Percentiles rank a stretch among this genome's conserved stretches.
Conservation (phyloP, 2,329 filamentous ascomycete genomes). For the Pseudogymnoascus sp. region DNA sequence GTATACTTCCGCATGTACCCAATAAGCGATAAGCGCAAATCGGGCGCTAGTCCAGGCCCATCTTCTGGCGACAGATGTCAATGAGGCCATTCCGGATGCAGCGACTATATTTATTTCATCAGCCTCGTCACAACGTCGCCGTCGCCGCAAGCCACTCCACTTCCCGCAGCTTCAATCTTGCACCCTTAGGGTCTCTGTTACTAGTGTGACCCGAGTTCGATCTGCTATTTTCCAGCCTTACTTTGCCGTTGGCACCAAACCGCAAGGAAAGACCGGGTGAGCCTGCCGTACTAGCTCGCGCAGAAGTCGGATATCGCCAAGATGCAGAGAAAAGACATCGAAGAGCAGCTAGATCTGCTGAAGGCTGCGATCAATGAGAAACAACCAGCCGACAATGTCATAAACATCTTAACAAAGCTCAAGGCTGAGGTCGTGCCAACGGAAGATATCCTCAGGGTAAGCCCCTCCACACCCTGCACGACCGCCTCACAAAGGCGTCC, state of each 20-base stretch:
- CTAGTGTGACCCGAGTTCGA: background rate
- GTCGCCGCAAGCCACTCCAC: background rate
- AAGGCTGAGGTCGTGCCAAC: slow-evolving; percentile 75
- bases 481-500: slow-evolving; percentile 11
- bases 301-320: background rate
- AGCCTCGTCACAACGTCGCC: background rate
- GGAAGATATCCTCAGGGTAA: slow-evolving; percentile 78
- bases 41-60: slow-evolving; percentile 5
- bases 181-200: background rate
- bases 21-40: slow-evolving; percentile 9
- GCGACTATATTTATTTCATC: slow-evolving; percentile 8
- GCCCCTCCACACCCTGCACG: slow-evolving; percentile 26
- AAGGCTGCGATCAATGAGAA: slow-evolving; percentile 69
- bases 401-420: slow-evolving; percentile 68
- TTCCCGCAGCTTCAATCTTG: background rate
- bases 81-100: slow-evolving; percentile 4
- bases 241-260: background rate
- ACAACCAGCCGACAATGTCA: slow-evolving; percentile 64
- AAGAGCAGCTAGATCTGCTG: slow-evolving; percentile 68
- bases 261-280: background rate
- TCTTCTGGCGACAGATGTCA: slow-evolving; percentile 6
- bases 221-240: background rate
- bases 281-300: background rate
- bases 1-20: background rate
- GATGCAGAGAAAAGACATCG: slow-evolving; percentile 79